phyloP scores from a whole-genome alignment of 2,329 filamentous ascomycete species.

The Clarireedia paspali region DNA sequence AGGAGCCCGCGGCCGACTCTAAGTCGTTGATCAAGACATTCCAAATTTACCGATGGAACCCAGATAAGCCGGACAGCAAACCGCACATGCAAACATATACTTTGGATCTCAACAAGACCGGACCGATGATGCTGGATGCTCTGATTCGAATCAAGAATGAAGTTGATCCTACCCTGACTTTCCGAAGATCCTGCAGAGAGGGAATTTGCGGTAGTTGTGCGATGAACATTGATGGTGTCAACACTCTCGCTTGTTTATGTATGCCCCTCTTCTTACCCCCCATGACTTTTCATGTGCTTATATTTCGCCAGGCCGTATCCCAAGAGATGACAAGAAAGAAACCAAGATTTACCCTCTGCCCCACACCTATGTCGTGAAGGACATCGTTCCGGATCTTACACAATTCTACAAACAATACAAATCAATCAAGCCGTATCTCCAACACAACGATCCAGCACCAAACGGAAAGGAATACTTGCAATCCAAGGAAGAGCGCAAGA shows the following conservation, averaged over 20 bases:
- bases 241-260: slow-evolving; percentile 97
- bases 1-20: slow-evolving; percentile 43
- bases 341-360: slow-evolving; percentile 95
- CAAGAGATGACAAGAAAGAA: slow-evolving; percentile 70
- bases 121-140: slow-evolving; percentile 96
- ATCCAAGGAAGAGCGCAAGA: slow-evolving; percentile 84
- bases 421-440: slow-evolving; percentile 97
- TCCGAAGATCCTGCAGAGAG: slow-evolving; percentile 92
- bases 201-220: slow-evolving; percentile 98
- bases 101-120: slow-evolving; percentile 96
- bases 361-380: slow-evolving; percentile 98
- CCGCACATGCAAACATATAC: slow-evolving; percentile 93
- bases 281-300: slow-evolving; percentile 22
- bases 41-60: slow-evolving; percentile 98
- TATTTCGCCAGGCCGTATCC: slow-evolving; percentile 69
- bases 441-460: slow-evolving; percentile 74
- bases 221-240: slow-evolving; percentile 99
- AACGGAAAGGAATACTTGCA: slow-evolving; percentile 91
- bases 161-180: slow-evolving; percentile 91
- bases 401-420: slow-evolving; percentile 99
- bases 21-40: slow-evolving; percentile 82
- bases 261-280: slow-evolving; percentile 34
- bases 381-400: slow-evolving; percentile 94
- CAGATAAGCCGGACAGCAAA: slow-evolving; percentile 85
- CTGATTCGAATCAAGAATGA: slow-evolving; percentile 99